Evolutionary conservation across 192 early-diverging fungal species (phyloP).

Genomic region (Entomortierella beljakovae): DNA sequence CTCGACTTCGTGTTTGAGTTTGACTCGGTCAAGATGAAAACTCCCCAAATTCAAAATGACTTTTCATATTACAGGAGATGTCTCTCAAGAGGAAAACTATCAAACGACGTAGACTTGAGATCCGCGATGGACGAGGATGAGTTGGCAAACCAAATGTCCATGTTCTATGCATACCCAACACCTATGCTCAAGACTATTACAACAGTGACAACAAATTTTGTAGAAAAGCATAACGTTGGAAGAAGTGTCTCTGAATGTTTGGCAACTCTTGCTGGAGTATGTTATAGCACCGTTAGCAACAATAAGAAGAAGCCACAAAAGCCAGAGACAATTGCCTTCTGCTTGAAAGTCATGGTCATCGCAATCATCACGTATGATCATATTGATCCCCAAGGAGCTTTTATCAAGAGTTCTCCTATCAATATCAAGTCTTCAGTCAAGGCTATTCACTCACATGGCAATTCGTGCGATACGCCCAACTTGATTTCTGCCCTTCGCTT

Average conservation of each 20-base stretch:
- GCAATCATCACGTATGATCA: conserved; percentile 94
- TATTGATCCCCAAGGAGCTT: conserved; percentile 83
- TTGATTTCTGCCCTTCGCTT: conserved; percentile 82
- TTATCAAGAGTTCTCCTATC: conserved; percentile 80
- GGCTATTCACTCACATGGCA: conserved; percentile 72
- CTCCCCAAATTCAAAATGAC: conserved; percentile 93
- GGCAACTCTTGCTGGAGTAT: conserved; percentile 79
- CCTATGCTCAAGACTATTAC: conserved; percentile 93
- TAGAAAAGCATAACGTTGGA: conserved; percentile 61
- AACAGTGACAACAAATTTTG: conserved; percentile 78
- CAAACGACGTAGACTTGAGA: conserved; percentile 69
- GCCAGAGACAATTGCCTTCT: conserved; percentile 77
- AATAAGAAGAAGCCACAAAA: conserved; percentile 65
- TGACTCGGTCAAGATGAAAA: conserved; percentile 91
- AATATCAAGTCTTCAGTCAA: conserved; percentile 79
- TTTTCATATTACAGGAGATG: conserved; percentile 97
- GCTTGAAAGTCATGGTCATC: conserved; percentile 87
- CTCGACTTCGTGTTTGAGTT: conserved; percentile 91
- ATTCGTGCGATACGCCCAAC: conserved; percentile 61
- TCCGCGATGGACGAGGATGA: conserved; percentile 81
- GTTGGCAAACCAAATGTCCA: conserved; percentile 91
- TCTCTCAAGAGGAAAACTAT: conserved; percentile 79
- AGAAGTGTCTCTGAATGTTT: conserved; percentile 76
- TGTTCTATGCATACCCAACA: conserved; percentile 96
- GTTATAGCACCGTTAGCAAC: conserved; percentile 83